Percentiles rank a stretch among this genome's conserved stretches.
Conservation (phyloP, 129 eudicot genomes). For the Flaveria bidentis region DNA sequence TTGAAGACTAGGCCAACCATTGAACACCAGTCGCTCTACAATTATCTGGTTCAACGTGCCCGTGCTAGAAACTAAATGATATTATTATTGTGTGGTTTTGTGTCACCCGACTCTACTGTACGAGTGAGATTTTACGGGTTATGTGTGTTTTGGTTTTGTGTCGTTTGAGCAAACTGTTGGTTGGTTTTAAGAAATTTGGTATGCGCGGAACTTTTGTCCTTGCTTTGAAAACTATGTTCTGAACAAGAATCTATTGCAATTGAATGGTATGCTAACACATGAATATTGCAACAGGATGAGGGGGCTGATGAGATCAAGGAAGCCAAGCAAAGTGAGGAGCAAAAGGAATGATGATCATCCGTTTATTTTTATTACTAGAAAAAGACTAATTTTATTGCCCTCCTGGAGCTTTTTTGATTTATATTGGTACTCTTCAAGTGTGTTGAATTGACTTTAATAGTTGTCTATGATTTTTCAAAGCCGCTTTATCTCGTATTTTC, state of each 20-base stretch:
- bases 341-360: constrained; percentile 43
- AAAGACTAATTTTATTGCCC: background rate
- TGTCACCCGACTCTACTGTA: too few relatives aligned
- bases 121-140: too few relatives aligned
- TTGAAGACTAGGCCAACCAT: too few relatives aligned
- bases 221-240: too few relatives aligned
- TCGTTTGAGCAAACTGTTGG: too few relatives aligned
- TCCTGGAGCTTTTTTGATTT: constrained; percentile 12
- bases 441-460: constrained; percentile 20
- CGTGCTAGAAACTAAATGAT: too few relatives aligned
- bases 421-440: constrained; percentile 1
- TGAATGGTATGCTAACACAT: background rate
- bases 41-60: too few relatives aligned
- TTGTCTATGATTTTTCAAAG: background rate
- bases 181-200: too few relatives aligned
- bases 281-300: constrained; percentile 54
- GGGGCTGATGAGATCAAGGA: constrained; percentile 76
- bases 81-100: too few relatives aligned
- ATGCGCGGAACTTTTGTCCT: too few relatives aligned
- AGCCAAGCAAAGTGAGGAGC: constrained; percentile 54
- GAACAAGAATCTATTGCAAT: background rate
- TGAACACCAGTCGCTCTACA: too few relatives aligned
- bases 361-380: background rate
- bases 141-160: too few relatives aligned
- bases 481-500: background rate